Conservation (phyloP, 352 stramenopile species). For the Sclerospora graminicola region DNA sequence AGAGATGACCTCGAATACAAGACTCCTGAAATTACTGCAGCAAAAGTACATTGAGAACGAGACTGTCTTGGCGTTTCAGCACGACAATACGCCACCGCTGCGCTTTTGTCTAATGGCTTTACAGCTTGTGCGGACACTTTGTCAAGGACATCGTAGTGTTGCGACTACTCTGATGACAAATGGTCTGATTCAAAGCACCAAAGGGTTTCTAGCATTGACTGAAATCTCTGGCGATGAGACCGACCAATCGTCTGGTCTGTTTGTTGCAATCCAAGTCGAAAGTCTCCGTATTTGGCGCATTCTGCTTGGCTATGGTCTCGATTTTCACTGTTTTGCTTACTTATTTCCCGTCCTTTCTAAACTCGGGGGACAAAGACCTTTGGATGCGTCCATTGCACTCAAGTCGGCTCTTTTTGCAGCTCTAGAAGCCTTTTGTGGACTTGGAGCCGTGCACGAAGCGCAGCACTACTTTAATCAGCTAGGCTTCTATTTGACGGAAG, state of each 20-base stretch:
- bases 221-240: conserved; percentile 12
- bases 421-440: conserved; percentile 36
- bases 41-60: conserved; percentile 45
- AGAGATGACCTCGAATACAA: conserved; percentile 32
- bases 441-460: conserved; percentile 34
- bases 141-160: conserved; percentile 35
- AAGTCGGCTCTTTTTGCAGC: conserved; percentile 34
- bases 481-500: conserved; percentile 34
- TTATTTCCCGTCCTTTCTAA: conserved; percentile 43
- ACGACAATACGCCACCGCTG: conserved; percentile 18
- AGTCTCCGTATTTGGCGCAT: conserved; percentile 54
- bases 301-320: conserved; percentile 48
- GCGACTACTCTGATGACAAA: conserved; percentile 27
- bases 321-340: conserved; percentile 64
- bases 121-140: conserved; percentile 31
- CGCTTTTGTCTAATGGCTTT: conserved; percentile 32
- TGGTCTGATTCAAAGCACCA: conserved; percentile 45
- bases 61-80: conserved; percentile 25
- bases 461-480: conserved; percentile 60
- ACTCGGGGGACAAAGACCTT: conserved; percentile 17
- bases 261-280: conserved; percentile 35
- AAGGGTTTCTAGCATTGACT: conserved; percentile 42
- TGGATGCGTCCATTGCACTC: conserved; percentile 1
- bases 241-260: conserved; percentile 16
- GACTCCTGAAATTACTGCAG: conserved; percentile 34